Evolutionary conservation across 495 filamentous ascomycete species (phyloP).

Genomic region (Paragyromitra xinjiangensis): DNA sequence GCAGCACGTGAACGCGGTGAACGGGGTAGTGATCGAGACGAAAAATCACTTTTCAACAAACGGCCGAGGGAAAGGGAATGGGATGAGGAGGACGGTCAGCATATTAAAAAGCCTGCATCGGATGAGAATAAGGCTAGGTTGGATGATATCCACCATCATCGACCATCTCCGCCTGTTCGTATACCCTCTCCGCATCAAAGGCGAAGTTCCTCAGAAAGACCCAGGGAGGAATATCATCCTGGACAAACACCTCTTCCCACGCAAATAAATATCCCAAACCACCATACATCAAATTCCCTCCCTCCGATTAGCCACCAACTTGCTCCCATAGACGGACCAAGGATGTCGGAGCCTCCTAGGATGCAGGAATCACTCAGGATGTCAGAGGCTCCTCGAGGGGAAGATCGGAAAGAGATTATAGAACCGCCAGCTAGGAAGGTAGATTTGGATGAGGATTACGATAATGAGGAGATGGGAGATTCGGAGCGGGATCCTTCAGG

Average conservation of each 20-base stretch:
- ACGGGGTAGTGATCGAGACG: conserved; percentile 69
- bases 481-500: conserved; percentile 70
- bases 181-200: conserved; percentile 71
- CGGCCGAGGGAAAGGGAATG: conserved; percentile 87
- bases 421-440: conserved; percentile 92
- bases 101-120: conserved; percentile 80
- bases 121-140: conserved; percentile 87
- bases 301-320: conserved; percentile 61
- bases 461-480: conserved; percentile 84
- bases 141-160: conserved; percentile 81
- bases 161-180: conserved; percentile 70
- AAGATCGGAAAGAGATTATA: conserved; percentile 68
- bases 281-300: conserved; percentile 62
- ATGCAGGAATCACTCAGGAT: conserved; percentile 47
- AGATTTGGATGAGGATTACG: conserved; percentile 95
- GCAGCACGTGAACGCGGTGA: conserved; percentile 74
- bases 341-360: conserved; percentile 63
- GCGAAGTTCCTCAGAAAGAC: conserved; percentile 80
- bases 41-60: conserved; percentile 69
- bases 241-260: conserved; percentile 66
- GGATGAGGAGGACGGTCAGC: conserved; percentile 77
- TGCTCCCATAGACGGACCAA: conserved; percentile 61
- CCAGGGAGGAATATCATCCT: conserved; percentile 67
- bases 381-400: conserved; percentile 56
- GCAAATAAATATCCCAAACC: conserved; percentile 66